Base-by-base conservation (phyloP, 139 green algal species). In the Pycnococcus provasolii region DNA sequence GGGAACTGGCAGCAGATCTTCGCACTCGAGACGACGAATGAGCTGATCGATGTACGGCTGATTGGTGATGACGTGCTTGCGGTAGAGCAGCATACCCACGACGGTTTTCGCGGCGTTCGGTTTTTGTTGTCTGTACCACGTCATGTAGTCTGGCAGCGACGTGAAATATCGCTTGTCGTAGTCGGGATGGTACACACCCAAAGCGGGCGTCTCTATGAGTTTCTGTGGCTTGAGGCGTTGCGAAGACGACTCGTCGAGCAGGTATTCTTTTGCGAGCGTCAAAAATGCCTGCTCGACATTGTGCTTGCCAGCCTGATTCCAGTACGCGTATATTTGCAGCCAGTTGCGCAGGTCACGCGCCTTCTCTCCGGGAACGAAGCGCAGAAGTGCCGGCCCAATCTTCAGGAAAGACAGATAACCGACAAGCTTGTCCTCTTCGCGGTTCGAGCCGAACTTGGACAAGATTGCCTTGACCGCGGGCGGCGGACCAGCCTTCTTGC, bases 11-110 rank as follows among this genome's bases (percentile, higher is more conserved):
- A 51, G 42, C 1, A 83, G 64, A 40, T 73, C 77, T 0, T 70
- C 57, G 1, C 66, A 4, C 53, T 83, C 70, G 7, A 83, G 46
- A 9, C 43, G 42, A 42, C 47, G 51, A 45, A 83, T 64, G 37
- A 83, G 43, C 70, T 92, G 77, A 2, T 53, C 42, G 54, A 97
- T 87, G 82, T 97, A 95, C 58, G 52, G 57, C 67, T 89, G 84
- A 3, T 81, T 71, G 2, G 91, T 98, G 64, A 98, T 94, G 58
- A 98, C 93, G 74, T 99, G 93, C 80, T 99, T 99, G 68, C 93
- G 82, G 81, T 97, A 99, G 66, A 99, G 81, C 71, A 98, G 82
- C 52, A 97, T 75, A 2, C 77, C 92, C 45, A 95, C 91, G 48
- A 84, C 77, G 9, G 90, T 89, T 1, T 26, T 26, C 26, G 26